phyloP scores from a whole-genome alignment of 2,329 filamentous ascomycete genomes.

The Fusarium sp. region DNA sequence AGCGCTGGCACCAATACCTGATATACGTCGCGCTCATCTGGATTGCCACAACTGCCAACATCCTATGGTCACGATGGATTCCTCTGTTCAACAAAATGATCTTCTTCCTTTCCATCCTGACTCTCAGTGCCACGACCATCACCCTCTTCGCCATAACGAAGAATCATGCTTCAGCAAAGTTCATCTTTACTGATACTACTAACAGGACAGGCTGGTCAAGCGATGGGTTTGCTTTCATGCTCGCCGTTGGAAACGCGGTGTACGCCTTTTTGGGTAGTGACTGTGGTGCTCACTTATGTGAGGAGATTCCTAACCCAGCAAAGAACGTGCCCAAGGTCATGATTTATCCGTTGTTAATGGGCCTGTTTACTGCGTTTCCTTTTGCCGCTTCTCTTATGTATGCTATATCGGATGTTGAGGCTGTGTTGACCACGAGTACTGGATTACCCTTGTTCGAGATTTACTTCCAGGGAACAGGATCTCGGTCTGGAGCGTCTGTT shows the following conservation, averaged over 20 bases:
- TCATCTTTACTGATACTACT: conserved; percentile 27
- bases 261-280: conserved; percentile 40
- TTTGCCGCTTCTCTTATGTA: conserved; percentile 35
- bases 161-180: conserved; percentile 12
- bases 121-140: conserved; percentile 22
- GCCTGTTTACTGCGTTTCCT: conserved; percentile 36
- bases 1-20: conserved; percentile 75
- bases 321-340: conserved; percentile 41
- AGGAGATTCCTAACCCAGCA: conserved; percentile 41
- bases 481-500: conserved; percentile 18
- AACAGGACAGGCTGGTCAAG: conserved; percentile 30
- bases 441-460: conserved; percentile 39
- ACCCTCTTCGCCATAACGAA: conserved; percentile 17
- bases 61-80: conserved; percentile 57
- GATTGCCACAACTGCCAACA: conserved; percentile 69
- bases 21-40: conserved; percentile 72
- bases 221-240: conserved; percentile 31
- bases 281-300: conserved; percentile 39
- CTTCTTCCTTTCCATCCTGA: conserved; percentile 17
- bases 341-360: conserved; percentile 37
- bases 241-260: conserved; percentile 22
- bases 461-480: conserved; percentile 37
- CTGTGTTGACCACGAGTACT: conserved; percentile 26
- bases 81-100: conserved; percentile 33
- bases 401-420: conserved; percentile 20